Evolutionary conservation across 345 rosid species (phyloP), one percentile per base, ranked within the genome.

Genomic region (Rubroshorea leprosula): DNA sequence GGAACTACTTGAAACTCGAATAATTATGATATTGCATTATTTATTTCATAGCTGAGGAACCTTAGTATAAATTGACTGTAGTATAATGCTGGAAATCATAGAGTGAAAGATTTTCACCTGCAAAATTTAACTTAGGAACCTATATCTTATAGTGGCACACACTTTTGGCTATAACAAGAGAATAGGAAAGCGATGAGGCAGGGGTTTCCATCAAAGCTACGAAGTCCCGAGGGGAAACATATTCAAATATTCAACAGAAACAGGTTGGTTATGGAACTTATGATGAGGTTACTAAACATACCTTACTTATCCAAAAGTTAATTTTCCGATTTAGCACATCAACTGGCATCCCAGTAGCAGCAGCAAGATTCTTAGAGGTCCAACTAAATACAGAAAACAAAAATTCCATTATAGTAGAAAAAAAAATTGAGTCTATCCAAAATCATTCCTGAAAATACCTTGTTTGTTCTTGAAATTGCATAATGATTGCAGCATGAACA

Each of bases 271-370:
- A 61, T 24, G 25, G 39, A 55, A 64, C 23, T 26, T 50, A 50
- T 11, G 46, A 35, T 21, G 49, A 24, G 65, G 52, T 46, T 29
- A 21, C 35, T 20, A 48, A 44, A 51, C 18, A 27, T 68, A 89
- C 99, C 94, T 93, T 89, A 87, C 85, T 85, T 69, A 83, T 80
- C 97, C 97, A 93, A 56, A 87, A 89, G 69, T 74, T 80, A 51
- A 87, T 84, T 71, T 87, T 80, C 58, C 96, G 83, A 67, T 71
- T 80, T 49, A 93, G 78, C 57, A 73, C 68, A 50, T 89, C 97
- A 54, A 68, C 70, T 12, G 99, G 93, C 59, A 89, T 66, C 25
- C 94, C 97, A 70, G 73, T 66, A 59, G 76, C 83, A 63, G 61
- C 58, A 51, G 97, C 85, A 61, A 93, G 97, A 68, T 80, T 77